Evolutionary conservation across 2,329 filamentous ascomycete species (phyloP), one percentile per base, ranked within the genome.

Genomic region (Cladosporium sp.): DNA sequence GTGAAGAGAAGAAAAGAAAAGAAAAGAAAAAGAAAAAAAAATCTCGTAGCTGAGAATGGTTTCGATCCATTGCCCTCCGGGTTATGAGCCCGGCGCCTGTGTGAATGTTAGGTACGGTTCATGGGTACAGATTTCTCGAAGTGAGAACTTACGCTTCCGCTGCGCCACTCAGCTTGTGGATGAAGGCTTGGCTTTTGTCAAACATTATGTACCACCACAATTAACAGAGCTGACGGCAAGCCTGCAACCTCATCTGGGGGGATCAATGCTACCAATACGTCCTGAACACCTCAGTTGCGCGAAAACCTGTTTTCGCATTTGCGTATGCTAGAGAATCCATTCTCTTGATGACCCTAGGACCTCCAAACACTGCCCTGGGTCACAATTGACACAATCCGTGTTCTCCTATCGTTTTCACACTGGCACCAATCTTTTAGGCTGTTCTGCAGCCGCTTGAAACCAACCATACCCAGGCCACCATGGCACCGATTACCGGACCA

Each of bases 401-500:
- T 28, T 28, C 22, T 28, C 22, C 22, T 28, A 28, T 28, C 22
- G 22, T 4, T 28, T 28, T 28, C 22, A 28, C 22, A 28, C 22
- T 28, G 22, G 22, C 22, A 28, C 22, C 22, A 7, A 28, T 28
- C 22, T 7, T 28, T 28, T 28, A 7, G 22, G 22, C 22, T 28
- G 22, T 5, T 28, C 5, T 28, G 22, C 4, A 28, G 5, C 8
- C 40, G 19, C 40, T 11, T 42, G 40, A 42, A 42, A 46, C 43
- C 43, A 42, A 46, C 43, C 43, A 44, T 14, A 35, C 31, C 14
- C 33, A 31, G 33, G 28, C 46, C 49, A 19, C 19, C 31, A 52
- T 52, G 49, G 42, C 49, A 16, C 41, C 49, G 16, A 18, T 46
- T 7, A 41, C 49, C 59, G 68, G 67, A 58, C 60, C 64, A 16